Base-by-base conservation (phyloP, 2,329 filamentous ascomycete species). In the Cercospora zeina region DNA sequence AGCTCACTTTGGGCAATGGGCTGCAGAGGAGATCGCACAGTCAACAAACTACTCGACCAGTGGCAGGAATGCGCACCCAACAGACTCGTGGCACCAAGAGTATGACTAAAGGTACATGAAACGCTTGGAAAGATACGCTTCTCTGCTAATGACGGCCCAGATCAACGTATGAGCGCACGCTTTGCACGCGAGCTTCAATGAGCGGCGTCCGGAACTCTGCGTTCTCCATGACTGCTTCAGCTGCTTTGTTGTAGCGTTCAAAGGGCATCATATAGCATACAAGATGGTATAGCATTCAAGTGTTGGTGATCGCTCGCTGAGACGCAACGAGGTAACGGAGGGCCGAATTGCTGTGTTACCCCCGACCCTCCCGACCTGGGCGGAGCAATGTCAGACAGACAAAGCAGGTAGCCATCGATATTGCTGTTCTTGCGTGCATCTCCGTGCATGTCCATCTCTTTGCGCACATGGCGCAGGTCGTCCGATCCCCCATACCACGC, bases 131-230 rank as follows among this genome's bases (percentile, higher is more conserved):
- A 5, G 8, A 16, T n/a, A 45, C 51, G 19, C 14, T n/a, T 24
- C 13, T 24, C 13, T 55, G 54, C 54, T 65, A 27, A 63, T 53
- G 39, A 16, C 50, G 27, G 9, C 31, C 13, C 55, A 70, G 68
- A 54, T 33, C 62, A 68, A 42, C 56, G 68, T 61, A 66, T 68
- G 50, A 65, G 55, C 39, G 66, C 60, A 16, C 66, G 69, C 30
- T 73, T 73, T 56, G 45, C 61, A 9, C 68, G 67, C 21, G 71
- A 73, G 66, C 66, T 72, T 21, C 31, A 49, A 8, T 19, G 30
- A 39, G 16, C 14, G 39, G 3, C 10, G 27, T 47, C n/a, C 5
- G 1, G n/a, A 27, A 11, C n/a, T 47, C 13, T 47, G 21, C 42
- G 3, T 27, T 27, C 13, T 47, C 21, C 21, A 1, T 9, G 42